Evolutionary conservation across 495 filamentous ascomycete genomes (phyloP).

Genomic region (Penicillium coffeae): DNA sequence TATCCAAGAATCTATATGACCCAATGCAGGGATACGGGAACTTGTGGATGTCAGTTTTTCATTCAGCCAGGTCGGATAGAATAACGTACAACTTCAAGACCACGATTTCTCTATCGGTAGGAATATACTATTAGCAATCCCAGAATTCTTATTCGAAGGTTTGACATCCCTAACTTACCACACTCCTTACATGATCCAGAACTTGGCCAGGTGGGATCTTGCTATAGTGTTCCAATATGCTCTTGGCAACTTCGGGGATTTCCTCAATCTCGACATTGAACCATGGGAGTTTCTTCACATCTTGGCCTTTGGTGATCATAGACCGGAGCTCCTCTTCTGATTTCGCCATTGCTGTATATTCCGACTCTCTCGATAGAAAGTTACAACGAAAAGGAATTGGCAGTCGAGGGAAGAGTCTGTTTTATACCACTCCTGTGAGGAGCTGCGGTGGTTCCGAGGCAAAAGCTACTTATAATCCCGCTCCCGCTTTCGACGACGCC

Average conservation of each 20-base stretch:
- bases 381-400: too few species aligned
- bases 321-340: constrained; percentile 10
- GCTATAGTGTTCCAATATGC: constrained; percentile 45
- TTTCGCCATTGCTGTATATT: constrained; percentile 10
- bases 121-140: neutral
- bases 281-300: constrained; percentile 14
- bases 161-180: constrained; percentile 31
- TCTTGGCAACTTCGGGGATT: constrained; percentile 20
- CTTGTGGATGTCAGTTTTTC: constrained; percentile 5
- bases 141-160: neutral
- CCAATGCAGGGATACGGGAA: constrained; percentile 53
- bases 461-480: too few species aligned
- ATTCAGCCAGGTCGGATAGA: neutral
- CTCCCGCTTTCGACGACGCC: too few species aligned
- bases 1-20: constrained; percentile 47
- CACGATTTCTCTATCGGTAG: constrained; percentile 13
- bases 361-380: neutral
- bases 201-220: constrained; percentile 40
- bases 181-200: constrained; percentile 41
- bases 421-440: too few species aligned
- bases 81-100: constrained; percentile 18
- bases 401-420: too few species aligned
- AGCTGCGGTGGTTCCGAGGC: too few species aligned
- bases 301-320: constrained; percentile 9
- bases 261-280: constrained; percentile 14